Evolutionary conservation across 2,329 filamentous ascomycete species (phyloP).

Genomic region (Neopestalotiopsis clavispora): DNA sequence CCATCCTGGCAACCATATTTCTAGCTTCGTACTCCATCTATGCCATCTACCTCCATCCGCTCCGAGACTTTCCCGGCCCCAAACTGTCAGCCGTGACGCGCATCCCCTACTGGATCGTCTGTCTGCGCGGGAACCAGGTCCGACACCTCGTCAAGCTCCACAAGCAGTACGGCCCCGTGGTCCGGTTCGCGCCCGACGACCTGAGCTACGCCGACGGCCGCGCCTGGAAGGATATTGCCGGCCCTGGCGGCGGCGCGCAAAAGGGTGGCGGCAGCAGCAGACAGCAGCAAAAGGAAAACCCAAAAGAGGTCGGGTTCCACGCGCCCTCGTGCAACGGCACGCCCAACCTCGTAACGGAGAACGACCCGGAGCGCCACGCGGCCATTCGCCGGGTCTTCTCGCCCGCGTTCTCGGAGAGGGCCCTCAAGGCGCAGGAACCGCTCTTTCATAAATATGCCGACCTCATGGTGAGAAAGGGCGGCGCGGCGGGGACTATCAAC

Average conservation of each 20-base stretch:
- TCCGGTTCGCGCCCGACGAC: constrained; percentile 27
- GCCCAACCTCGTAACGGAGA: constrained; percentile 17
- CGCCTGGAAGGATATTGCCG: constrained; percentile 21
- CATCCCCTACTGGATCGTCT: constrained; percentile 27
- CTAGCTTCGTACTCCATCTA: constrained; percentile 13
- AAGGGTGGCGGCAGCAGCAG: not conserved
- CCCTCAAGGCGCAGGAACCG: constrained; percentile 39
- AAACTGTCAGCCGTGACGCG: constrained; percentile 23
- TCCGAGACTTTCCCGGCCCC: constrained; percentile 30
- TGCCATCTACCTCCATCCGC: constrained; percentile 30
- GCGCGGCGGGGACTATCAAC: constrained; percentile 21
- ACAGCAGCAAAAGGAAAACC: constrained; percentile 24
- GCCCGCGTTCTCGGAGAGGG: constrained; percentile 37
- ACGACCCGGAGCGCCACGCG: constrained; percentile 26
- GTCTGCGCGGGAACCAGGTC: constrained; percentile 24
- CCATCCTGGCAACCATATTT: not conserved
- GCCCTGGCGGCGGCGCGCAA: not conserved
- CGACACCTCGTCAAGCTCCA: constrained; percentile 23
- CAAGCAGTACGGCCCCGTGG: constrained; percentile 23
- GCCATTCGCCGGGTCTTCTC: constrained; percentile 31
- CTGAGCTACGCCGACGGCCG: constrained; percentile 23
- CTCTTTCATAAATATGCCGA: constrained; percentile 34
- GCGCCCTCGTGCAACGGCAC: constrained; percentile 21
- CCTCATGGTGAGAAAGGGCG: constrained; percentile 31
- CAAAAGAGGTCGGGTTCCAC: constrained; percentile 30